Evolutionary conservation across 768 basidiomycete species (phyloP), one percentile per base, ranked within the genome.

Genomic region (Boletus subparvulus): DNA sequence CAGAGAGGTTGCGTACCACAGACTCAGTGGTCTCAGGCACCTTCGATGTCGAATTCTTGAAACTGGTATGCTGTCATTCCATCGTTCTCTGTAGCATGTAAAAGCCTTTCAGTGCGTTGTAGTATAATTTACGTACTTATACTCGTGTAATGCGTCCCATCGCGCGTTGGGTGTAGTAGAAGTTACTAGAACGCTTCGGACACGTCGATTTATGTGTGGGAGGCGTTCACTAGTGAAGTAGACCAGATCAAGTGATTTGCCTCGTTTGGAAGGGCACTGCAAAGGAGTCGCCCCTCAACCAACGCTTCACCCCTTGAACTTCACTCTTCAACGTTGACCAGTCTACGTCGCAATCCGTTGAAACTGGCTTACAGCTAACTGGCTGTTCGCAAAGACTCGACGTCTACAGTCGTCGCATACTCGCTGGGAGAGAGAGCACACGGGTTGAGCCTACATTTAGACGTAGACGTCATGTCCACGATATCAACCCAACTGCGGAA

Each of bases 401-500:
- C 57, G 43, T 35, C 28, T 21, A 39, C 53, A 16, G 17, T 55
- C 45, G 11, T 30, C 19, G n/a, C 44, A 32, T 44, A 47, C 42
- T 58, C 51, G 24, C 33, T 36, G 28, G 37, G 36, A 19, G 44
- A 47, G 53, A 39, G 47, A 30, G 47, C 32, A 36, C 39, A n/a
- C 41, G 26, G 39, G 54, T 39, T 14, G 54, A 49, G 49, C 32
- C 30, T 33, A 44, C 57, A 41, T 52, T 44, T 47, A 17, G 47
- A 50, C 59, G 35, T 40, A 35, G 47, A 14, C 50, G 55, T 50
- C 58, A 92, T 92, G 91, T 78, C 89, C 39, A 88, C 85, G 50
- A 93, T 93, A 68, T 90, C 88, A 47, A 90, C 90, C 24, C 90
- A 94, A 61, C 83, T 97, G 44, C 85, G 94, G 53, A 83, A 90